Percentiles rank a stretch among this genome's conserved stretches.
phyloP scores from a whole-genome alignment of 2,329 filamentous ascomycete species.

The Ophiosphaerella herpotricha region DNA sequence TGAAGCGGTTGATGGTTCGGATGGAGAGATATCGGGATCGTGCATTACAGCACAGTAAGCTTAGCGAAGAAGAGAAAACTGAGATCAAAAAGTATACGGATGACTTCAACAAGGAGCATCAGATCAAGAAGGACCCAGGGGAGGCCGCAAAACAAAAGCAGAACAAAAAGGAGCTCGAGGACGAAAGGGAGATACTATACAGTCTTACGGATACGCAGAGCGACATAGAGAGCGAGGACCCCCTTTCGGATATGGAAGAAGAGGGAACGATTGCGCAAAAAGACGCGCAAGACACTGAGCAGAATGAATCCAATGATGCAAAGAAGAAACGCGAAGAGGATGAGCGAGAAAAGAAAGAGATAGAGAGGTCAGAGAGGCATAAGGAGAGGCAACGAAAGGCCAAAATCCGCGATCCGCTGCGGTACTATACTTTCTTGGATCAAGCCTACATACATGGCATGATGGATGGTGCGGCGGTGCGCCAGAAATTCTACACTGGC shows the following conservation, averaged over 20 bases:
- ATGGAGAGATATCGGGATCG: not conserved
- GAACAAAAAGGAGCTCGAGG: not conserved
- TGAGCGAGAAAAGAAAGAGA: not conserved
- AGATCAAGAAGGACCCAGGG: not conserved
- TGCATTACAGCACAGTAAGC: not conserved
- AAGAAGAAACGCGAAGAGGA: not conserved
- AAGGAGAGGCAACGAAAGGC: not conserved
- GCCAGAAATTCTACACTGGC: conserved; percentile 3
- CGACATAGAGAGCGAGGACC: not conserved
- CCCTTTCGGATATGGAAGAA: not conserved
- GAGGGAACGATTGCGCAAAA: not conserved
- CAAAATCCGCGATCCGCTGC: not conserved
- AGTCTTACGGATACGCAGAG: not conserved
- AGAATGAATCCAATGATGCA: not conserved
- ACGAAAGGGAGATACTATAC: not conserved
- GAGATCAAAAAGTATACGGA: not conserved
- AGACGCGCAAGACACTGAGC: not conserved
- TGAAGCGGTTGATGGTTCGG: not conserved
- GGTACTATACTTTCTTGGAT: conserved; percentile 6
- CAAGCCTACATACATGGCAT: conserved; percentile 9
- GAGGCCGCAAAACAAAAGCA: not conserved
- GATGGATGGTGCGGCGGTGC: conserved; percentile 11
- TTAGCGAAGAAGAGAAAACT: not conserved
- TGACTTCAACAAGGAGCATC: not conserved
- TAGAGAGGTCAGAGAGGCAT: not conserved